Evolutionary conservation across 2,329 filamentous ascomycete species (phyloP), one percentile per base, ranked within the genome.

Genomic region (Penicillium sp.): DNA sequence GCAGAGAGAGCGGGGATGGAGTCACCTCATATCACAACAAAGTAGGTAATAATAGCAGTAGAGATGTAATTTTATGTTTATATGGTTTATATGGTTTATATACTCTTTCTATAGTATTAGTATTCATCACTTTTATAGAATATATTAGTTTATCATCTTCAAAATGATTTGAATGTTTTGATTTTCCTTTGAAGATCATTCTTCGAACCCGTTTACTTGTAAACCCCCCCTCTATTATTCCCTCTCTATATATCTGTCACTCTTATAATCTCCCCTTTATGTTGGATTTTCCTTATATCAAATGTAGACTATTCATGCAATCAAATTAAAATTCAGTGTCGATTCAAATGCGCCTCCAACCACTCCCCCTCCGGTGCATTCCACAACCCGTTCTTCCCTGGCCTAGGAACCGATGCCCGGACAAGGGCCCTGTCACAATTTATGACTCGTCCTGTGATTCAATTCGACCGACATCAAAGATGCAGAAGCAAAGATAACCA

Each of bases 11-110:
- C 61, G 61, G 61, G 60, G 60, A 64, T 61, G 61, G 61, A 63
- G 61, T 64, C 63, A 65, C 63, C 63, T 63, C 63, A 65, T 61
- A 61, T 63, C 59, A 59, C 58, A 56, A 53, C 56, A 50, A 40
- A 50, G 48, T 53, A 51, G 52, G 48, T 53, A 51, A 54, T 56
- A 39, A 53, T 49, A 56, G 38, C 51, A 54, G 32, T 26, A 38
- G 13, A 35, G 42, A 55, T 42, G 43, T 50, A 14, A 34, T 34
- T 35, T 16, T 7, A 40, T 22, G 14, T 3, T 26, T 7, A 40
- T 22, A 22, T 3, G 20, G 26, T n/a, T n/a, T 11, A 22, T 35
- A 34, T 1, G n/a, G n/a, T 34, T 1, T 22, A 10, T 10, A 20
- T 49, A 3, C 18, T 45, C 39, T 31, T 16, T 29, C 31, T 24